phyloP scores from a whole-genome alignment of 768 basidiomycete species.

The Neoboletus brunneissimus region DNA sequence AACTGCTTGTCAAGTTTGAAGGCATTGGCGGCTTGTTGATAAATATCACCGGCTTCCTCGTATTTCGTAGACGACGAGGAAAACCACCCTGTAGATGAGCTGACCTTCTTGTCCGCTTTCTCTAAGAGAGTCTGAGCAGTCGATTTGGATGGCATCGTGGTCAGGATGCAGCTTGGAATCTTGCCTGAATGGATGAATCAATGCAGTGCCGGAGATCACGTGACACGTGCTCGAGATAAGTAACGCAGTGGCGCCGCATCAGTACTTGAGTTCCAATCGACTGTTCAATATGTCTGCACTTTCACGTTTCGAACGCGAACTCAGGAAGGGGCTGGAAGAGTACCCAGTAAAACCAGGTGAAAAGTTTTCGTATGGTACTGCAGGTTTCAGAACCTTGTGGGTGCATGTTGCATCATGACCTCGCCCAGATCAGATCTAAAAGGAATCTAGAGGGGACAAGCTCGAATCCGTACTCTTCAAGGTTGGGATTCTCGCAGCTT shows the following conservation, averaged over 20 bases:
- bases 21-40: conserved; percentile 89
- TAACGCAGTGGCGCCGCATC: neutral
- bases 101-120: conserved; percentile 91
- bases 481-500: conserved; percentile 83
- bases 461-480: conserved; percentile 94
- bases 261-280: neutral
- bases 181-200: neutral
- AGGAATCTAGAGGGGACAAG: conserved; percentile 49
- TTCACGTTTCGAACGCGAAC: conserved; percentile 35
- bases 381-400: conserved; percentile 89
- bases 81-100: conserved; percentile 85
- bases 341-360: conserved; percentile 73
- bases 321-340: conserved; percentile 50
- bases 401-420: conserved; percentile 30
- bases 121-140: conserved; percentile 72
- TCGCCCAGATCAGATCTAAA: conserved; percentile 7
- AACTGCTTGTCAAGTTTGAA: conserved; percentile 92
- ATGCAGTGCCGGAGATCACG: conserved; percentile 15
- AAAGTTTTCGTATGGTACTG: conserved; percentile 87
- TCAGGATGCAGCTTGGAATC: neutral
- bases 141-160: conserved; percentile 70
- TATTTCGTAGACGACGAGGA: conserved; percentile 78
- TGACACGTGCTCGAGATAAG: neutral
- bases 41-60: conserved; percentile 95
- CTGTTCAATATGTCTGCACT: conserved; percentile 34